A percentile compares a stretch with the other conserved stretches of the same genome.
These are phyloP conservation scores for Senna tora DNA, from an alignment of 306 rosid species.

Conservation along the genomic window DNA sequence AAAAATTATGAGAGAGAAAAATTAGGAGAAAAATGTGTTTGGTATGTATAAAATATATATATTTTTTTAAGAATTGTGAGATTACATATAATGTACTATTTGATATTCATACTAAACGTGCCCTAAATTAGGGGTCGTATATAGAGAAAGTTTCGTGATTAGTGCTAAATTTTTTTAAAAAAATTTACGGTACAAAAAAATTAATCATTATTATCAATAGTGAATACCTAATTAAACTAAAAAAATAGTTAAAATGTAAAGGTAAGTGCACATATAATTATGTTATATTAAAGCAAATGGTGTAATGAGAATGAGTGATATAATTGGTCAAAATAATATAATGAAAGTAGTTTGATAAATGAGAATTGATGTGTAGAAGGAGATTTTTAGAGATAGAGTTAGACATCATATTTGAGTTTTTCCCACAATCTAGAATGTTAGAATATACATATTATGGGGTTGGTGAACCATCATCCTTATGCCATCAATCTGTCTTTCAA, in stretches of 20 bases:
- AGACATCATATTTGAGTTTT: constrained; percentile 29
- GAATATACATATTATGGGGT: not conserved
- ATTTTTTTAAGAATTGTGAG: too few relatives aligned
- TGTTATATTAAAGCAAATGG: not conserved
- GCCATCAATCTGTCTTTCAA: not conserved
- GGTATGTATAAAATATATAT: too few relatives aligned
- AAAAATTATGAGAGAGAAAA: too few relatives aligned
- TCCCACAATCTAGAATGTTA: constrained; percentile 34
- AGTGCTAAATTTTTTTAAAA: too few relatives aligned
- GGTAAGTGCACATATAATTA: not conserved
- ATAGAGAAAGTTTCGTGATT: too few relatives aligned
- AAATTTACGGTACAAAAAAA: too few relatives aligned
- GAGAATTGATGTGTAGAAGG: not conserved
- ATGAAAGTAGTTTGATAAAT: not conserved
- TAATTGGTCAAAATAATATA: not conserved
- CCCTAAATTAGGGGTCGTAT: too few relatives aligned
- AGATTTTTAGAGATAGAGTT: not conserved
- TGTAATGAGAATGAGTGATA: not conserved
- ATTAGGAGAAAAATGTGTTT: too few relatives aligned
- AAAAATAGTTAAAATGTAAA: not conserved
- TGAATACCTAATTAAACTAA: too few relatives aligned
- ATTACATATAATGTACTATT: too few relatives aligned
- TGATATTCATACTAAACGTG: too few relatives aligned
- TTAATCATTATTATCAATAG: too few relatives aligned
- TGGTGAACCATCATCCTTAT: constrained; percentile 24